Percentiles rank a stretch among this genome's conserved stretches.
These are phyloP conservation scores for Populus hybrid DNA, from an alignment of 441 rosid genomes.

Conservation along the genomic window DNA sequence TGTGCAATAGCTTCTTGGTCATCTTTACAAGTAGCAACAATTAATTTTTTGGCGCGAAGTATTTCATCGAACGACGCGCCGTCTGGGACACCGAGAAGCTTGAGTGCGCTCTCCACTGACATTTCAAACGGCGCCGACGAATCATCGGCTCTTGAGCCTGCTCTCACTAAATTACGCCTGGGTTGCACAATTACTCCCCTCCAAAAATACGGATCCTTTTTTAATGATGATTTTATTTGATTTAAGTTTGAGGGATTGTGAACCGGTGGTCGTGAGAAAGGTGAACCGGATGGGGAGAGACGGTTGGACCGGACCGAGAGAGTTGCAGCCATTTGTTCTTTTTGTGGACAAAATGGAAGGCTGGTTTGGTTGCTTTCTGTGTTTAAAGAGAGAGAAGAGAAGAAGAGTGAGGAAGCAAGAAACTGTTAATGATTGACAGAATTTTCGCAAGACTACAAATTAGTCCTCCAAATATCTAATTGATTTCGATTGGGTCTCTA, in stretches of 20 bases:
- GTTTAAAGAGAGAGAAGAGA: not conserved
- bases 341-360: constrained; percentile 18
- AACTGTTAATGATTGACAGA: not conserved
- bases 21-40: constrained; percentile 68
- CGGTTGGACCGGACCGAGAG: constrained; percentile 73
- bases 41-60: constrained; percentile 86
- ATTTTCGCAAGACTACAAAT: not conserved
- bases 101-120: constrained; percentile 89
- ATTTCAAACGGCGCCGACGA: constrained; percentile 83
- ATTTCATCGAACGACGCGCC: constrained; percentile 89
- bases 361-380: not conserved
- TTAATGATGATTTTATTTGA: constrained; percentile 22
- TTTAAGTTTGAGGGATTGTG: not conserved
- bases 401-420: not conserved
- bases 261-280: constrained; percentile 13
- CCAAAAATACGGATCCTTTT: constrained; percentile 34
- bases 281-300: constrained; percentile 34
- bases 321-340: constrained; percentile 60
- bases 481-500: not conserved
- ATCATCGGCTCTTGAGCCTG: constrained; percentile 88
- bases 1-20: constrained; percentile 76
- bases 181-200: constrained; percentile 29
- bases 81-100: constrained; percentile 92
- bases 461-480: not conserved
- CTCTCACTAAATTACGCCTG: constrained; percentile 40